Evolutionary conservation across 371 early-diverging fungal genomes (phyloP).

Genomic region (Mortierella sp.): DNA sequence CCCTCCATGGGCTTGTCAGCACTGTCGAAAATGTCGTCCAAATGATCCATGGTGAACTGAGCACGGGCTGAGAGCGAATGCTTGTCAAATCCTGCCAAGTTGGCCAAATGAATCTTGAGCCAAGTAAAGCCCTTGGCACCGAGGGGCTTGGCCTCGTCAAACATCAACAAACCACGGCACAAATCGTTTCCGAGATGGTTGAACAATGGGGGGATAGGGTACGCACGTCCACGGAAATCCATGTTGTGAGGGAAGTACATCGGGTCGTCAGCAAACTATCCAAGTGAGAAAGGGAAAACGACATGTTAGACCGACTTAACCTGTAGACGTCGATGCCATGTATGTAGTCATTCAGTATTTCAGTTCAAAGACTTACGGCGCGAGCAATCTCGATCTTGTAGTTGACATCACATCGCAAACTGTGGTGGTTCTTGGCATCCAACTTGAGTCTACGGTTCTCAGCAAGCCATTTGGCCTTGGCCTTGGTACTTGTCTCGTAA

Average conservation of each 20-base stretch:
- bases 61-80: constrained; percentile 90
- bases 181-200: constrained; percentile 98
- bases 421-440: constrained; percentile 81
- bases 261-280: constrained; percentile 85
- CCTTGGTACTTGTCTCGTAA: constrained; percentile 74
- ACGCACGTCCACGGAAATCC: constrained; percentile 98
- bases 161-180: constrained; percentile 92
- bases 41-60: constrained; percentile 78
- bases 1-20: constrained; percentile 86
- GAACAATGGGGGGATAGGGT: constrained; percentile 95
- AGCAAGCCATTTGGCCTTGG: constrained; percentile 68
- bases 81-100: constrained; percentile 94
- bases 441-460: constrained; percentile 65
- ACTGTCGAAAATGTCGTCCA: constrained; percentile 86
- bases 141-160: constrained; percentile 87
- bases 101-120: constrained; percentile 98
- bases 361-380: constrained; percentile 70
- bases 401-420: constrained; percentile 92
- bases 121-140: constrained; percentile 91
- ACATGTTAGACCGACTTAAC: not conserved
- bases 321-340: not conserved
- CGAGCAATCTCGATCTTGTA: constrained; percentile 97
- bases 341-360: not conserved
- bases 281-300: not conserved
- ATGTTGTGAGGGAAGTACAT: constrained; percentile 98